Evolutionary conservation across 1,284 basidiomycete genomes (phyloP), one percentile per base, ranked within the genome.

Genomic region (Xanthoconium separans): DNA sequence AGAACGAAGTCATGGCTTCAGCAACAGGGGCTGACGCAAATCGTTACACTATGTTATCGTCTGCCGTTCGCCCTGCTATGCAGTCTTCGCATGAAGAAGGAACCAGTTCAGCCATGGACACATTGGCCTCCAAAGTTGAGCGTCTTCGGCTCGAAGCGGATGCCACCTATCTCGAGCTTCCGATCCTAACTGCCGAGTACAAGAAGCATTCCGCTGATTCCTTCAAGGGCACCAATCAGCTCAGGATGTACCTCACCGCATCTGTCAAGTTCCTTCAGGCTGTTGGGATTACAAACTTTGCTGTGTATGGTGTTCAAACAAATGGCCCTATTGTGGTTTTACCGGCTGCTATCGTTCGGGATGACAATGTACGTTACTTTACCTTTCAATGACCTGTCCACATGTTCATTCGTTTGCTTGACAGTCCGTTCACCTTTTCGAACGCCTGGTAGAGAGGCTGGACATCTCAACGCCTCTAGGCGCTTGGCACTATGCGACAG

Each of bases 231-330:
- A 59, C 39, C 6, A 58, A 58, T 27, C 51, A 58, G 37, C 12
- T 59, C 9, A 47, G 57, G 22, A 59, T 58, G 57, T 59, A 50
- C 8, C 51, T 55, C n/a, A 41, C 47, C 2, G 31, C 57, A 7
- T 59, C 51, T 2, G 37, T 59, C 44, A 58, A 58, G 24, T 58
- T 55, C 37, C 52, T 58, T 4, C 44, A 50, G 11, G 47, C 47
- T 10, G 1, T 50, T 31, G 51, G 57, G 10, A 58, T 58, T 24
- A 50, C 24, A 10, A 47, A 50, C 8, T 2, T 50, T 1, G 29
- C 50, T 6, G 56, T 58, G 10, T 58, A 58, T 6, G 50, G 56
- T 3, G 47, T 57, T 10, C 47, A 54, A 13, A 44, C 56, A 0
- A 46, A 57, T 16, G 51, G 51, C 0, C 47, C 57, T 1, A 41